phyloP scores from a whole-genome alignment of 2,329 filamentous ascomycete species.

The Aspergillus vadensis region DNA sequence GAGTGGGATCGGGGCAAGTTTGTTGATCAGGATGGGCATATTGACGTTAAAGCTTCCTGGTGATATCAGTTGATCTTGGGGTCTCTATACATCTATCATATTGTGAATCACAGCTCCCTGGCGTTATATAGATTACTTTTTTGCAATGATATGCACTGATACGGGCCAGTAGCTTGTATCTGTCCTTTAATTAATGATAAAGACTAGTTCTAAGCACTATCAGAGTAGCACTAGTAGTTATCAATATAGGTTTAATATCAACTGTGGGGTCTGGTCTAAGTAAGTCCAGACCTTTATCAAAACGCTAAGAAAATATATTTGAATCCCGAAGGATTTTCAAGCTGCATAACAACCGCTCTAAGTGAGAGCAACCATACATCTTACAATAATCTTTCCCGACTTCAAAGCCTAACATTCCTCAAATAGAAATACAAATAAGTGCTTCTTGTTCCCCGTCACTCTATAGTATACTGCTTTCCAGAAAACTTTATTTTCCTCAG shows the following conservation, averaged over 20 bases:
- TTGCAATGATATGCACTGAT: neutral
- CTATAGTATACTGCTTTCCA: too few species aligned
- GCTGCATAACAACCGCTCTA: neutral
- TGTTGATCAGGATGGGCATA: constrained; percentile 56
- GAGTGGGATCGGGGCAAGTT: constrained; percentile 70
- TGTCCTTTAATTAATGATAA: neutral
- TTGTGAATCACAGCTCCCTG: neutral
- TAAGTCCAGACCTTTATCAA: too few species aligned
- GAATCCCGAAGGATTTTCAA: neutral
- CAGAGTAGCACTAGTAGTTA: too few species aligned
- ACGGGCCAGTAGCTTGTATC: neutral
- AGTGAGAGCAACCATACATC: neutral
- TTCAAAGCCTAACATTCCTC: neutral
- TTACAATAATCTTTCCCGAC: neutral
- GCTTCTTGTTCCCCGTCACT: neutral
- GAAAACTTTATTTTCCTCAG: too few species aligned
- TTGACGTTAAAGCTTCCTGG: constrained; percentile 56
- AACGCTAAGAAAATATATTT: neutral
- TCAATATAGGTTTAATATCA: too few species aligned
- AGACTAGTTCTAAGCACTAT: too few species aligned
- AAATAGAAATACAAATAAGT: too few species aligned
- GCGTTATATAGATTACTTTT: neutral
- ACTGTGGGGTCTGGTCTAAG: too few species aligned
- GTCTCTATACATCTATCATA: neutral
- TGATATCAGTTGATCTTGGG: constrained; percentile 18